Conservation (phyloP, 208 protist genomes). For the Acanthamoeba divionensis region DNA sequence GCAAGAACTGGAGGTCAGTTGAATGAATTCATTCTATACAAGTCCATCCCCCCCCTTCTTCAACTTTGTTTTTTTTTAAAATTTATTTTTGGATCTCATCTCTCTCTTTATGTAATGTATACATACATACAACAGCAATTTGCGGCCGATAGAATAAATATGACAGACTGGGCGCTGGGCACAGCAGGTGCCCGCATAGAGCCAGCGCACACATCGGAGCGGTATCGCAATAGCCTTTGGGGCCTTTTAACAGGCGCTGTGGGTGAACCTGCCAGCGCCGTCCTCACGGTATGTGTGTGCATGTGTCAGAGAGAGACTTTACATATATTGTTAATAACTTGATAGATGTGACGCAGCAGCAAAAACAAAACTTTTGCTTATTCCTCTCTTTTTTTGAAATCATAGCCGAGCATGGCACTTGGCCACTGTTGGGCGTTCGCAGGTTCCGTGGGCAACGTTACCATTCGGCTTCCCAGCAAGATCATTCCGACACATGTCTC, state of each 20-base stretch:
- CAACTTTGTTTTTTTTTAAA: too few species aligned
- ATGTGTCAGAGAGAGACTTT: too few species aligned
- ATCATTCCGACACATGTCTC: slow-evolving; percentile 7
- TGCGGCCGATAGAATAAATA: slow-evolving; percentile 37
- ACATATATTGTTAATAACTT: too few species aligned
- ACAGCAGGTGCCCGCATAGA: slow-evolving; percentile 32
- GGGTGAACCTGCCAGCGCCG: neutral
- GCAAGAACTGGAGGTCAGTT: neutral
- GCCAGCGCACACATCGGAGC: neutral
- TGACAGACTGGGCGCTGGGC: slow-evolving; percentile 15
- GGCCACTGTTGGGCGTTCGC: slow-evolving; percentile 46
- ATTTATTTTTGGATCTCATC: too few species aligned
- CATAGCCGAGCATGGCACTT: slow-evolving; percentile 5
- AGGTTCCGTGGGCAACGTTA: neutral
- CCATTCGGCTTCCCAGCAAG: neutral
- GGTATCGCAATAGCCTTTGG: neutral
- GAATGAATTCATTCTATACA: too few species aligned
- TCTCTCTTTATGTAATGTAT: too few species aligned
- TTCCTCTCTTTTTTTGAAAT: neutral
- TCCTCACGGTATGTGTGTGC: slow-evolving; percentile 15
- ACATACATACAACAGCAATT: too few species aligned
- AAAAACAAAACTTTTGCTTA: too few species aligned
- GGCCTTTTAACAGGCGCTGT: neutral
- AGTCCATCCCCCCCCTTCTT: too few species aligned
- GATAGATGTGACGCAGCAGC: too few species aligned